Base-by-base conservation (phyloP, 371 early-diverging fungal genomes). In the Actinomortierella wolfii region DNA sequence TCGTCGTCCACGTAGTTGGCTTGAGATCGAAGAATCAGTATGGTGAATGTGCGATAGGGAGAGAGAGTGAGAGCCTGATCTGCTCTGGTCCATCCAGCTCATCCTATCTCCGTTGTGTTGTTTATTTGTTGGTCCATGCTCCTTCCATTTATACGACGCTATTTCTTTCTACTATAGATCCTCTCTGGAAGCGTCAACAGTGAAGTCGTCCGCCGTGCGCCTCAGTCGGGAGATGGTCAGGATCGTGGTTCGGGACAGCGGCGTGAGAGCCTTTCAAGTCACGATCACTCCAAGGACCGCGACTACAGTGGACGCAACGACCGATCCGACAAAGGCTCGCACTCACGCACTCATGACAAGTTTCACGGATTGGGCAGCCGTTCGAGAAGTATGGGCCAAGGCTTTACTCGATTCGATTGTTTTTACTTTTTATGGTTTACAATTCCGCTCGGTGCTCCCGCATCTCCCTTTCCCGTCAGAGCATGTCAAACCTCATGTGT, bases 131-230 rank as follows among this genome's bases (percentile, higher is more conserved):
- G 34, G 34, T 11, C 34, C 34, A 34, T 34, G 34, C 34, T 34
- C 11, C 34, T 11, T 11, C 11, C 34, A 4, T 34, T 34, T 34
- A 4, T 34, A 6, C 4, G 7, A 34, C 7, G 34, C 34, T 11
- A 6, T 4, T 34, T 34, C 34, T 34, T 34, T 34, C 34, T 34
- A 34, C 18, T n/a, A 34, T 44, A 73, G 73, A 61, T 73, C 56
- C 73, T 73, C 18, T 50, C 73, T 3, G 73, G 73, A 50, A 73
- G 62, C 47, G 73, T 73, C 44, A 73, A 73, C 59, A 73, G 73
- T 29, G 73, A 73, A 51, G 59, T 73, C 28, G 67, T 66, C 45
- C 66, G 73, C 25, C 46, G 73, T 43, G 57, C 61, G 15, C 49
- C 52, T 24, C 66, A 73, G 40, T 65, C 71, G 34, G 63, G 56